phyloP scores from a whole-genome alignment of 2,329 filamentous ascomycete genomes.

The Orbilia javanica region DNA sequence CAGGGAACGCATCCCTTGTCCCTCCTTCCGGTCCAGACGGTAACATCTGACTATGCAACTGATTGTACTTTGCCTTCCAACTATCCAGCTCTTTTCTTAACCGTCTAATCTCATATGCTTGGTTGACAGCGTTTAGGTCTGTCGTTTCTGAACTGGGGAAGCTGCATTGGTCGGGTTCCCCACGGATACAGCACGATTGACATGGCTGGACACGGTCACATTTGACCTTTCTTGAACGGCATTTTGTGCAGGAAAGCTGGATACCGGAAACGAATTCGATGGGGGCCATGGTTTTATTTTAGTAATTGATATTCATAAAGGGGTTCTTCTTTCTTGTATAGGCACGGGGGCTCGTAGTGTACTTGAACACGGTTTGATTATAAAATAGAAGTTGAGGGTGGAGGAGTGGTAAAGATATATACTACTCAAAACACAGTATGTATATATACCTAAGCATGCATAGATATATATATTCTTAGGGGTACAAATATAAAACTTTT shows the following conservation, averaged over 20 bases:
- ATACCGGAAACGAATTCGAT: slow-evolving; percentile 15
- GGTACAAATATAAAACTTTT: not conserved
- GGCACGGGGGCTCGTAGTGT: not conserved
- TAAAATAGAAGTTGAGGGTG: not conserved
- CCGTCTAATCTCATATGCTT: slow-evolving; percentile 52
- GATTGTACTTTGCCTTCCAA: slow-evolving; percentile 46
- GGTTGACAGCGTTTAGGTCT: slow-evolving; percentile 44
- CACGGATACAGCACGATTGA: slow-evolving; percentile 48
- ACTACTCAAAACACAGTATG: too few species aligned
- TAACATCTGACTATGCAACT: slow-evolving; percentile 34
- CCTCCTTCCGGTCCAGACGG: slow-evolving; percentile 9
- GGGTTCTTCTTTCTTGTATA: not conserved
- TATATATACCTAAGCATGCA: not conserved
- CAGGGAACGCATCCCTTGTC: slow-evolving; percentile 12
- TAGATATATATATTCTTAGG: not conserved
- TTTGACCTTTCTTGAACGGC: slow-evolving; percentile 52
- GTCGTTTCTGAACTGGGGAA: slow-evolving; percentile 41
- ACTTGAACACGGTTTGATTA: not conserved
- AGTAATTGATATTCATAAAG: slow-evolving; percentile 1
- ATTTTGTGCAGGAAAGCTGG: slow-evolving; percentile 57
- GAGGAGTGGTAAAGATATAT: not conserved
- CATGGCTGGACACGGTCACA: slow-evolving; percentile 56
- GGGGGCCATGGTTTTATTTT: slow-evolving; percentile 43
- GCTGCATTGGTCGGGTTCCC: slow-evolving; percentile 41
- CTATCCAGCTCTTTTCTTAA: slow-evolving; percentile 47